Conservation (phyloP, 2,329 filamentous ascomycete species). For the Fusarium napiforme region DNA sequence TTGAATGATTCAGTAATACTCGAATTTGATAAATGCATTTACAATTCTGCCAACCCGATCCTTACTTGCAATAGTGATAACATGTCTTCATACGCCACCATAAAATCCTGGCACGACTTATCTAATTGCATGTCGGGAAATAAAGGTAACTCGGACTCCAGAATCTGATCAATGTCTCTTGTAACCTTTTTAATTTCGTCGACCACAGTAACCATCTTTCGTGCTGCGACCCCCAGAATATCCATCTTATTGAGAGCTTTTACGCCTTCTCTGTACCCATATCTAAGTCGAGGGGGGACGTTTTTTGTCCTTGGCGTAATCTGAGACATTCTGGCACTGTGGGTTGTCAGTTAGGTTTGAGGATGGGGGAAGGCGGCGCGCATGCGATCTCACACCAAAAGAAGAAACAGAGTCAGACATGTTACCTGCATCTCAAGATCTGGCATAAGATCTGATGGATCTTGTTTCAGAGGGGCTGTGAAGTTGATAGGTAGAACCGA, state of each 20-base stretch:
- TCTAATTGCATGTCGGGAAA: background rate
- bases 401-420: background rate
- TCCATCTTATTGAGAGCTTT: background rate
- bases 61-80: background rate
- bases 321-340: background rate
- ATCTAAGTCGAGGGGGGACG: background rate
- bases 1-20: too few relatives aligned
- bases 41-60: background rate
- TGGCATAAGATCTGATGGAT: background rate
- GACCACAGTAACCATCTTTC: background rate
- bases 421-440: background rate
- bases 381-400: background rate
- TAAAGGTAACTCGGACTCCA: background rate
- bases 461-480: background rate
- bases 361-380: background rate
- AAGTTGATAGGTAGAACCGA: background rate
- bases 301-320: background rate
- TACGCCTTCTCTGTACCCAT: background rate
- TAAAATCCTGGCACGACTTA: background rate
- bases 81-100: background rate
- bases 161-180: background rate
- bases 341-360: background rate
- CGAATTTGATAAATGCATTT: background rate
- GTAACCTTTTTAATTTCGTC: background rate
- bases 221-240: background rate